These are phyloP conservation scores for Pharus latifolius DNA, from an alignment of 176 grass and related monocot species.

Conservation along the genomic window DNA sequence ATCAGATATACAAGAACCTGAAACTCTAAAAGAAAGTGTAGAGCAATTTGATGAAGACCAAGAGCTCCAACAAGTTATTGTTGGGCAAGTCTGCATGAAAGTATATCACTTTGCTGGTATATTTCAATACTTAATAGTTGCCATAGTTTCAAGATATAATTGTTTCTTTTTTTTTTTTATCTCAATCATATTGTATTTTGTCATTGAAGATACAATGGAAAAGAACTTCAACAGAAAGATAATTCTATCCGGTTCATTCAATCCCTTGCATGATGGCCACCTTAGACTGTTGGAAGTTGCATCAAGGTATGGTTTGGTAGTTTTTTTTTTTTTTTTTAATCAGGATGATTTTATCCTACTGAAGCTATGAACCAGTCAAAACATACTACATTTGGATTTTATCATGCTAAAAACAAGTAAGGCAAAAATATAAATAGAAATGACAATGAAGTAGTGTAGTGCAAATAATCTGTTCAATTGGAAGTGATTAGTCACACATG, in stretches of 20 bases:
- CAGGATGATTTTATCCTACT: not conserved
- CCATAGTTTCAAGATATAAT: not conserved
- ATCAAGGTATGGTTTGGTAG: slow-evolving; percentile 41
- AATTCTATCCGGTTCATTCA: slow-evolving; percentile 93
- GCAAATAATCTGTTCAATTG: not conserved
- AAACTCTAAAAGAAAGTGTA: slow-evolving; percentile 51
- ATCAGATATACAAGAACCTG: slow-evolving; percentile 52
- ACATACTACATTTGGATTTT: not conserved
- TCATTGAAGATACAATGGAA: slow-evolving; percentile 26
- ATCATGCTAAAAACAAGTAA: not conserved
- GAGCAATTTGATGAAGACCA: slow-evolving; percentile 66
- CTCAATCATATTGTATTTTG: slow-evolving; percentile 9
- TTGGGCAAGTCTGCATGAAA: slow-evolving; percentile 83
- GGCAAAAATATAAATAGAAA: slow-evolving; percentile 2
- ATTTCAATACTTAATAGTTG: not conserved
- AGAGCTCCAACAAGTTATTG: slow-evolving; percentile 85
- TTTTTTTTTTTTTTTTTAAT: not conserved
- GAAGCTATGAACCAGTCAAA: not conserved
- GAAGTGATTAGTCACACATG: not conserved
- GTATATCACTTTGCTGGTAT: slow-evolving; percentile 66
- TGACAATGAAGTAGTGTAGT: not conserved
- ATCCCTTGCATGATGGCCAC: slow-evolving; percentile 98
- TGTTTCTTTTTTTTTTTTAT: slow-evolving; percentile 1
- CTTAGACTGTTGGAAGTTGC: slow-evolving; percentile 76
- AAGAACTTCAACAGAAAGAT: slow-evolving; percentile 54